Evolutionary conservation across 495 filamentous ascomycete species (phyloP).

Genomic region (Podospora tetraspora): DNA sequence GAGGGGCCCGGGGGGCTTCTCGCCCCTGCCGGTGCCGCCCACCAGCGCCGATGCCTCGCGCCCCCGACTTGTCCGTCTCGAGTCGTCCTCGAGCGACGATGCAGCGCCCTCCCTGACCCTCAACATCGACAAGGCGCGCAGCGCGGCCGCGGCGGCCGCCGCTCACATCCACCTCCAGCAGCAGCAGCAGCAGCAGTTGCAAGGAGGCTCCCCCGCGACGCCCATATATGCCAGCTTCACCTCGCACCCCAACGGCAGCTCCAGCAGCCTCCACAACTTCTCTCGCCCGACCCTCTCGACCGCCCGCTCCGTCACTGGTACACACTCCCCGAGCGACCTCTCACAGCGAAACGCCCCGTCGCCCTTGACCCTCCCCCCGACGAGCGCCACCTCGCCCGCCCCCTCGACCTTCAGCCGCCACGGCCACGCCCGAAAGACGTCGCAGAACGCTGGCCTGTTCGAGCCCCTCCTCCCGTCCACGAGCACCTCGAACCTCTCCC

Average conservation of each 20-base stretch:
- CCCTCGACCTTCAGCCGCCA: constrained; percentile 27
- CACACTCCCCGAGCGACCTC: constrained; percentile 27
- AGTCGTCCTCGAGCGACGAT: constrained; percentile 44
- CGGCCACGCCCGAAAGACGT: constrained; percentile 49
- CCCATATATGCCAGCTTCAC: constrained; percentile 36
- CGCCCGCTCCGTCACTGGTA: constrained; percentile 30
- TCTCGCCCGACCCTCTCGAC: constrained; percentile 44
- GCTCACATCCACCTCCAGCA: neutral
- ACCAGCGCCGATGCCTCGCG: constrained; percentile 30
- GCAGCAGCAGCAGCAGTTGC: constrained; percentile 5
- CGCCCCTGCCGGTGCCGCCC: constrained; percentile 37
- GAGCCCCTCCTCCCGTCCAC: constrained; percentile 78
- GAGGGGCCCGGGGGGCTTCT: constrained; percentile 52
- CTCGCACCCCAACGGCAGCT: constrained; percentile 29
- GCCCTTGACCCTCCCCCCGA: constrained; percentile 39
- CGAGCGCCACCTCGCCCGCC: constrained; percentile 25
- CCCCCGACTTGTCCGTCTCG: constrained; percentile 36
- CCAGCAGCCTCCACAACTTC: constrained; percentile 48
- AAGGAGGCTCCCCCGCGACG: constrained; percentile 26
- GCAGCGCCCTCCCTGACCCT: constrained; percentile 29
- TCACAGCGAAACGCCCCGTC: constrained; percentile 34
- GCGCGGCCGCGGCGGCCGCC: constrained; percentile 13
- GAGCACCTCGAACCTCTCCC: constrained; percentile 48
- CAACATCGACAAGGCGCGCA: constrained; percentile 23
- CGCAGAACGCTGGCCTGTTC: constrained; percentile 81